Conservation (phyloP, 2,329 filamentous ascomycete genomes). For the Fusarium odoratissimum region DNA sequence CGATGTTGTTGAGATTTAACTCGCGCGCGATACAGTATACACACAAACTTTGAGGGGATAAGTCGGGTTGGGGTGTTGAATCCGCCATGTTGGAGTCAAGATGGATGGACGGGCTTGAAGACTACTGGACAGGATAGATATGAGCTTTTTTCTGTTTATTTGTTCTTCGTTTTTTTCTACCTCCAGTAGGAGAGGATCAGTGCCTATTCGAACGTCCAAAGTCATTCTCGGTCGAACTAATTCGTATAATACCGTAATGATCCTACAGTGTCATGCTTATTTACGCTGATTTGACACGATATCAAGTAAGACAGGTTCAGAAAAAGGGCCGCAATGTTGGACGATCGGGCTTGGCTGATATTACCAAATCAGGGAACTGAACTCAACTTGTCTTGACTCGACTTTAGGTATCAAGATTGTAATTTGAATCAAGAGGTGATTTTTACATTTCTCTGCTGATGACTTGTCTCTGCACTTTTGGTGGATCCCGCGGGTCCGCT, state of each 20-base stretch:
- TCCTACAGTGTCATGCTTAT: neutral
- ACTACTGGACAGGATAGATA: slow-evolving; percentile 19
- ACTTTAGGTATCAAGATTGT: neutral
- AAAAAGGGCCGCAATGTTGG: slow-evolving; percentile 21
- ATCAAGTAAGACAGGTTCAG: slow-evolving; percentile 17
- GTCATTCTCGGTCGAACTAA: neutral
- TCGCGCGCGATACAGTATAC: slow-evolving; percentile 13
- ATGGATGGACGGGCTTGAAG: slow-evolving; percentile 35
- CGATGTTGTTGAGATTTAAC: slow-evolving; percentile 26
- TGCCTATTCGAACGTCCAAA: slow-evolving; percentile 10
- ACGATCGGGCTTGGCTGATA: slow-evolving; percentile 17
- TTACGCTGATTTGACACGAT: slow-evolving; percentile 9
- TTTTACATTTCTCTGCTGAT: slow-evolving; percentile 10
- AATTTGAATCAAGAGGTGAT: slow-evolving; percentile 5
- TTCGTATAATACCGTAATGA: neutral
- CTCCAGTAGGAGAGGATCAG: slow-evolving; percentile 8
- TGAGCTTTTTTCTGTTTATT: slow-evolving; percentile 11
- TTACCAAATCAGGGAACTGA: slow-evolving; percentile 4
- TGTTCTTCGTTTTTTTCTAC: neutral
- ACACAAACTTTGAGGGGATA: slow-evolving; percentile 2
- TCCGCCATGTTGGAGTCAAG: slow-evolving; percentile 34
- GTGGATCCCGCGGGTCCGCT: slow-evolving; percentile 23
- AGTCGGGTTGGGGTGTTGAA: slow-evolving; percentile 36
- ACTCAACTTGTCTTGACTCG: neutral
- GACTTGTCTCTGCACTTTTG: slow-evolving; percentile 7